Base-by-base conservation (phyloP, 495 filamentous ascomycete genomes). In the Penicillium psychrofluorescens region DNA sequence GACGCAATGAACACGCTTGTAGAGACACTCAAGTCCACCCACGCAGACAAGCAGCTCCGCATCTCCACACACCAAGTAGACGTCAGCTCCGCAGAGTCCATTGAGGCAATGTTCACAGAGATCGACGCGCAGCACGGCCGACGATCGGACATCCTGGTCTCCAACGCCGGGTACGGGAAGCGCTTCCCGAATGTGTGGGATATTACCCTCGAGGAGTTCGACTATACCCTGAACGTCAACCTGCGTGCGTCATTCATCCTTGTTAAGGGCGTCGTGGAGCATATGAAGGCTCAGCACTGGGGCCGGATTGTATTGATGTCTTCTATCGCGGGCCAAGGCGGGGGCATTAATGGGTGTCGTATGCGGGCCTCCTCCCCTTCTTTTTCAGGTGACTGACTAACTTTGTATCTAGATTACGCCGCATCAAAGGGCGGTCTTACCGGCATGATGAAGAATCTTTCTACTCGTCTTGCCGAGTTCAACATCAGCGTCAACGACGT, bases 401-500 rank as follows among this genome's bases (percentile, higher is more conserved):
- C 1, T 36, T 40, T 41, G 16, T 8, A n/a, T 35, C 15, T 37
- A 78, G 75, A 86, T 49, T 87, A 85, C 50, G 78, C 80, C 16
- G 81, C 83, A 8, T 81, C 78, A 12, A 66, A 87, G 76, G 67
- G 78, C 62, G 40, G 84, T 63, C 52, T 87, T 40, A 78, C 75
- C 4, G 78, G 76, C 2, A 72, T 87, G 71, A 81, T 84, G 69
- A 78, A 75, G 52, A 85, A 81, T 44, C 63, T 88, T 14, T 71
- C 80, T 9, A 74, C 64, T n/a, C 74, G 77, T 40, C 68, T 84
- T 22, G 80, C 78, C 8, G 66, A 72, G 49, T 67, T 70, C 45
- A 80, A 81, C 29, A 83, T 89, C 49, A 87, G 83, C 15, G 79
- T 85, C 33, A 88, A 89, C 41, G 83, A 84, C 54, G 80, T 89